Evolutionary conservation across 768 basidiomycete species (phyloP), one percentile per base, ranked within the genome.

Genomic region (Rhodotorula kratochvilovae): DNA sequence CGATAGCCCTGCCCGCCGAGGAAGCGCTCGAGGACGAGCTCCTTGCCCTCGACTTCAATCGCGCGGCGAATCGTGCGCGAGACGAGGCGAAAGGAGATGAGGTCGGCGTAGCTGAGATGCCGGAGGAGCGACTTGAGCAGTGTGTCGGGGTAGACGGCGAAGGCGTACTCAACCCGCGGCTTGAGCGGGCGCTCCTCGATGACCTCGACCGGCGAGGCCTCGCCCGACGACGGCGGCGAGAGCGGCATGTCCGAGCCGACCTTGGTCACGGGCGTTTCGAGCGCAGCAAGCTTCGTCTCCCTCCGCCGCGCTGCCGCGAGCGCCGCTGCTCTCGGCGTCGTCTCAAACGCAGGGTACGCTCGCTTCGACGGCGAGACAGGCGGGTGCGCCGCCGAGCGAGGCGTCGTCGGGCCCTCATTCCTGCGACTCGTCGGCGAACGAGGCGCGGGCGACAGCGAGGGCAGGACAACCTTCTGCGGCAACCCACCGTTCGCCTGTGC

Each of bases 21-120:
- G 67, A 70, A 77, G 27, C 71, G 57, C 48, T 71, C 62, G 58
- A 77, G 73, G 29, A 75, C 61, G 27, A 70, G 29, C 33, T 77
- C 76, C 46, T 56, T 59, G 31, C 62, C 60, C 7, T 75, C 66
- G 45, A 29, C 36, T 21, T 68, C 69, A 46, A 73, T 13, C 10
- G 55, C 27, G 16, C 46, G 53, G 5, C 39, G 62, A 21, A 76
- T 21, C 19, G 68, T 43, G 43, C 36, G 48, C 19, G 70, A 67
- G 11, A 64, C 63, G 21, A 25, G 17, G 0, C 65, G 72, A 1
- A 76, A 70, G 6, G 65, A 33, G 29, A 66, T n/a, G 57, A 70
- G 17, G 23, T 74, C 70, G 35, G 51, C 35, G 35, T 51, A 68
- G 2, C 21, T 7, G 46, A 76, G 43, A 27, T 67, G 48, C 0